Base-by-base conservation (phyloP, 192 early-diverging fungal genomes). In the Kickxella alabastrina region DNA sequence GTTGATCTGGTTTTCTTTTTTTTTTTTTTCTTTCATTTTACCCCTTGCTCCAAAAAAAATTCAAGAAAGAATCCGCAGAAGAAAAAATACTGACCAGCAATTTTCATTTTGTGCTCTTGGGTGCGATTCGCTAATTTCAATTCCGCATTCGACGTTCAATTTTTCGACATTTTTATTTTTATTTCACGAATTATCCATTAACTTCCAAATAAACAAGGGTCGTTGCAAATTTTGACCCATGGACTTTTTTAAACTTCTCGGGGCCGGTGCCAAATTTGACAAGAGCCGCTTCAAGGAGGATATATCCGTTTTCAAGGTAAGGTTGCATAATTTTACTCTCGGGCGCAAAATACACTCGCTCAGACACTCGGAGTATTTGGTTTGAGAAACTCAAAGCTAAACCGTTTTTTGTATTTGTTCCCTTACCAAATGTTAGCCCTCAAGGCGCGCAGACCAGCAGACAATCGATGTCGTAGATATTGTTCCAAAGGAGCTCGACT, bases 221-320 rank as follows among this genome's bases (percentile, higher is more conserved):
- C n/a, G n/a, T n/a, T n/a, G n/a, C n/a, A n/a, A 18, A 36, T 28
- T 4, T 52, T 27, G 8, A n/a, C 3, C n/a, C n/a, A 75, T 75
- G 72, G 91, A 95, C 76, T 68, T 97, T 53, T 93, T 97, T 80
- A 81, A 85, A 43, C 71, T 91, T 34, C 79, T 98, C 14, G 90
- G 90, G 25, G 78, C 84, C 13, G 95, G 95, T 8, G 88, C 93
- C 8, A 86, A 79, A 56, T 98, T 98, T 49, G 84, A 98, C 76
- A 88, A 85, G 53, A 78, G 76, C 38, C 81, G 88, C 13, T 94
- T 90, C 67, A 75, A 84, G 44, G 74, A 85, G 3, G 93, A 94
- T 54, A 79, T 94, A 42, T 75, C 86, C 6, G 60, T 92, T 13
- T 91, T 96, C 77, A 78, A 93, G 62, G 86, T 84, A 82, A n/a